phyloP scores from a whole-genome alignment of 2,329 filamentous ascomycete species.

The Talaromyces funiculosus region DNA sequence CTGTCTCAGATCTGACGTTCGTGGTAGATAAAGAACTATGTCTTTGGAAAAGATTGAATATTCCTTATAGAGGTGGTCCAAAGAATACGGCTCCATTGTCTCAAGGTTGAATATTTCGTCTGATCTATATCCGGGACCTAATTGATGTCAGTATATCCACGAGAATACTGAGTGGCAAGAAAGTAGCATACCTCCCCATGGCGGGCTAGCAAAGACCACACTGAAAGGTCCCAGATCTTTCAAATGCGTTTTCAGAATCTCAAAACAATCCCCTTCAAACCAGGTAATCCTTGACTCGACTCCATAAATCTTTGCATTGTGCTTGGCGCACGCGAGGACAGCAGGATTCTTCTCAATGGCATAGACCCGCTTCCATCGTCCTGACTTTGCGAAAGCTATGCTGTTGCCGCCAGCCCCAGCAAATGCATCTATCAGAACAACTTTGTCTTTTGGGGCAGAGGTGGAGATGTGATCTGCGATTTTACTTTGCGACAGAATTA shows the following conservation, averaged over 20 bases:
- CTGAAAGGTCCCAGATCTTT: constrained; percentile 46
- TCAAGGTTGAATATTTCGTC: constrained; percentile 73
- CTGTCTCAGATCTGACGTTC: constrained; percentile 77
- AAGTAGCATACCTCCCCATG: constrained; percentile 60
- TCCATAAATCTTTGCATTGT: constrained; percentile 83
- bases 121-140: constrained; percentile 58
- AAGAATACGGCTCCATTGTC: constrained; percentile 81
- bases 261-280: constrained; percentile 82
- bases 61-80: constrained; percentile 56
- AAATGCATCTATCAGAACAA: constrained; percentile 78
- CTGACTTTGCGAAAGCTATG: constrained; percentile 84
- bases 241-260: constrained; percentile 54
- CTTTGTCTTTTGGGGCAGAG: constrained; percentile 51
- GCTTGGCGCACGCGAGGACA: constrained; percentile 81
- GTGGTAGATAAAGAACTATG: constrained; percentile 73
- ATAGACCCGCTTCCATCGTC: constrained; percentile 75
- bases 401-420: constrained; percentile 88
- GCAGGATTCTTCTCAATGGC: constrained; percentile 79
- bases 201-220: constrained; percentile 66
- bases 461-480: constrained; percentile 67
- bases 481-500: constrained; percentile 45
- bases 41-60: constrained; percentile 51
- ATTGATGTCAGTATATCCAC: constrained; percentile 9
- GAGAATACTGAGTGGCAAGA: neutral
- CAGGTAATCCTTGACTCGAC: constrained; percentile 74